Percentiles rank a stretch among this genome's conserved stretches.
Evolutionary conservation across 2,329 filamentous ascomycete genomes (phyloP).

Genomic region (Cryphonectria nitschkei): DNA sequence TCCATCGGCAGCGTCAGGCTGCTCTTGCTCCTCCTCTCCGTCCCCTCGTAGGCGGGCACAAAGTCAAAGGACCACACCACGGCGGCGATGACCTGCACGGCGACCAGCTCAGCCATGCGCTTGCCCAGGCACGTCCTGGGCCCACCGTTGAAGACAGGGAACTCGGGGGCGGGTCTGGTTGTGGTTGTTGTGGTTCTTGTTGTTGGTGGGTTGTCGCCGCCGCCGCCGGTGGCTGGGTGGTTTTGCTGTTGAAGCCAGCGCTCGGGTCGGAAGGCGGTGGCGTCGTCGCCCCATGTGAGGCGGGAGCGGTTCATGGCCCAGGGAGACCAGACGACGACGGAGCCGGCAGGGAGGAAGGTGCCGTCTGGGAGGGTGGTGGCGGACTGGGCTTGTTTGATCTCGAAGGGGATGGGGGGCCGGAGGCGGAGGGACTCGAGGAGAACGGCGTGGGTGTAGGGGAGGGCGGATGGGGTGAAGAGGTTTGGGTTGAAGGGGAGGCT

Average conservation of each 20-base stretch:
- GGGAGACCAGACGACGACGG: slow-evolving; percentile 65
- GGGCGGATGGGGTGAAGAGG: slow-evolving; percentile 45
- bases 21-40: slow-evolving; percentile 58
- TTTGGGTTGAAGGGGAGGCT: slow-evolving; percentile 35
- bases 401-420: slow-evolving; percentile 68
- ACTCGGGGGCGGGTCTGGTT: slow-evolving; percentile 54
- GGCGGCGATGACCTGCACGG: slow-evolving; percentile 57
- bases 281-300: slow-evolving; percentile 60
- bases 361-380: slow-evolving; percentile 62
- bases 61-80: slow-evolving; percentile 57
- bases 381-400: slow-evolving; percentile 62
- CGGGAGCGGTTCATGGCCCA: slow-evolving; percentile 66
- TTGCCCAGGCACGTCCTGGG: slow-evolving; percentile 64
- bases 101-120: slow-evolving; percentile 66
- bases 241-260: slow-evolving; percentile 51
- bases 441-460: slow-evolving; percentile 63
- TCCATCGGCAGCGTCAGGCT: slow-evolving; percentile 68
- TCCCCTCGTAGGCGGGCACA: slow-evolving; percentile 43
- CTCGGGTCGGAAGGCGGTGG: slow-evolving; percentile 58
- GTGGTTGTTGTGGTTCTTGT: not conserved
- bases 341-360: slow-evolving; percentile 56
- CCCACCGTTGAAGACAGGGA: slow-evolving; percentile 68
- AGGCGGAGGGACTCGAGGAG: slow-evolving; percentile 66
- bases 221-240: not conserved
- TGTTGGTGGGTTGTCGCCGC: slow-evolving; percentile 19